phyloP scores from a whole-genome alignment of 495 filamentous ascomycete species.

The Penicillium bovifimosum region DNA sequence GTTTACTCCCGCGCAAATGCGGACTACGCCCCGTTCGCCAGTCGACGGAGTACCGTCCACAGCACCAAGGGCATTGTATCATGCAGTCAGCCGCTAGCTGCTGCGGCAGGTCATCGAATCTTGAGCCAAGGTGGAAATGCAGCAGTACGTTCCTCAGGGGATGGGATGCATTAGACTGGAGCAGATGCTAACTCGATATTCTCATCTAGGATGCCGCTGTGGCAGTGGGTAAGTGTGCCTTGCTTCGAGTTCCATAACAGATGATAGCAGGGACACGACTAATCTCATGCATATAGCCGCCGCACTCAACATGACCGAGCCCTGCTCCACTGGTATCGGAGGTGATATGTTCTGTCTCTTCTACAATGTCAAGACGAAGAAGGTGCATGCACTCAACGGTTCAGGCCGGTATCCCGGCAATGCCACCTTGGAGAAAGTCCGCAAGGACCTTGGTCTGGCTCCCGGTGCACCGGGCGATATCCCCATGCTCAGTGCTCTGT shows the following conservation, averaged over 20 bases:
- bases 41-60: constrained; percentile 85
- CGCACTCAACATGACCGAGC: constrained; percentile 88
- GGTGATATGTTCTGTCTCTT: constrained; percentile 98
- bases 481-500: constrained; percentile 69
- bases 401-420: constrained; percentile 75
- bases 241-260: background rate
- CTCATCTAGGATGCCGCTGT: constrained; percentile 78
- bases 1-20: constrained; percentile 59
- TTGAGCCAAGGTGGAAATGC: constrained; percentile 87
- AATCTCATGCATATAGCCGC: constrained; percentile 50
- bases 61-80: constrained; percentile 90
- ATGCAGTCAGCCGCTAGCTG: constrained; percentile 85
- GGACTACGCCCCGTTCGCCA: constrained; percentile 63
- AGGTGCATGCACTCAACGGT: constrained; percentile 81
- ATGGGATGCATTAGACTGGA: background rate
- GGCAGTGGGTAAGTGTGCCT: constrained; percentile 58
- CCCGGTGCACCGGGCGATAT: constrained; percentile 59
- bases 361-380: constrained; percentile 77
- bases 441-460: constrained; percentile 61
- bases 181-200: background rate
- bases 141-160: constrained; percentile 54
- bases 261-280: background rate
- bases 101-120: constrained; percentile 78
- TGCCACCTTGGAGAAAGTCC: constrained; percentile 61
- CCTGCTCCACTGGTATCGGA: constrained; percentile 90